These are phyloP conservation scores for Trichoderma sp. DNA, from an alignment of 2,329 filamentous ascomycete species.

Conservation along the genomic window DNA sequence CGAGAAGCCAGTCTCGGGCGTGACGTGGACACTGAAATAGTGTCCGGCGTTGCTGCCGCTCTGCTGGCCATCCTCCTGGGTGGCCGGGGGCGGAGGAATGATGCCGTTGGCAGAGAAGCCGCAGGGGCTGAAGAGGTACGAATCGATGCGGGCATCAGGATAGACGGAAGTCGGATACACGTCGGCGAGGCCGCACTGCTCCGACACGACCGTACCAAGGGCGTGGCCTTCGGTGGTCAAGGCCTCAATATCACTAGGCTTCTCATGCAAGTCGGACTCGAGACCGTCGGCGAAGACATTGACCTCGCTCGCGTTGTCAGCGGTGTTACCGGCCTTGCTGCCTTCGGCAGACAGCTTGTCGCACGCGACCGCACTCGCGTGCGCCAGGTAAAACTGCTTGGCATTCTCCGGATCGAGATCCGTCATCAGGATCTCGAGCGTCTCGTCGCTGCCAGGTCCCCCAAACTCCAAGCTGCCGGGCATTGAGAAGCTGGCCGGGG, in stretches of 20 bases:
- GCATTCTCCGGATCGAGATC: slow-evolving; percentile 69
- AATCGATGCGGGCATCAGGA: slow-evolving; percentile 89
- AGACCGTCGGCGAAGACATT: slow-evolving; percentile 79
- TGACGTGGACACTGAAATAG: slow-evolving; percentile 99
- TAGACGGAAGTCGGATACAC: slow-evolving; percentile 87
- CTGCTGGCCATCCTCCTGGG: slow-evolving; percentile 39
- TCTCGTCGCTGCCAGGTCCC: slow-evolving; percentile 68
- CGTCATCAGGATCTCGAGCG: slow-evolving; percentile 73
- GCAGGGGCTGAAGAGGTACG: slow-evolving; percentile 94
- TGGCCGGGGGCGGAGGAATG: slow-evolving; percentile 69
- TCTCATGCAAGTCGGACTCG: slow-evolving; percentile 57
- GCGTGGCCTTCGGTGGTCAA: slow-evolving; percentile 92
- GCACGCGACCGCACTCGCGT: slow-evolving; percentile 87
- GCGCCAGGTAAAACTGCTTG: slow-evolving; percentile 68
- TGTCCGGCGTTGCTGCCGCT: slow-evolving; percentile 60
- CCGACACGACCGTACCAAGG: slow-evolving; percentile 87
- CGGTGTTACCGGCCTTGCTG: slow-evolving; percentile 62
- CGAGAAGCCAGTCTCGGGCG: slow-evolving; percentile 93
- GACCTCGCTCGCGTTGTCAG: slow-evolving; percentile 66
- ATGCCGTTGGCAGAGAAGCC: slow-evolving; percentile 98
- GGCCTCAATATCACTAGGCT: slow-evolving; percentile 65
- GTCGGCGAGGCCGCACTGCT: slow-evolving; percentile 83
- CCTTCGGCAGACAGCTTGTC: slow-evolving; percentile 72
- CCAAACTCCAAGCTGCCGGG: slow-evolving; percentile 51
- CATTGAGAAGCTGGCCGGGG: slow-evolving; percentile 53